phyloP scores from a whole-genome alignment of 176 grass and related monocot genomes.

The Secale cereale region DNA sequence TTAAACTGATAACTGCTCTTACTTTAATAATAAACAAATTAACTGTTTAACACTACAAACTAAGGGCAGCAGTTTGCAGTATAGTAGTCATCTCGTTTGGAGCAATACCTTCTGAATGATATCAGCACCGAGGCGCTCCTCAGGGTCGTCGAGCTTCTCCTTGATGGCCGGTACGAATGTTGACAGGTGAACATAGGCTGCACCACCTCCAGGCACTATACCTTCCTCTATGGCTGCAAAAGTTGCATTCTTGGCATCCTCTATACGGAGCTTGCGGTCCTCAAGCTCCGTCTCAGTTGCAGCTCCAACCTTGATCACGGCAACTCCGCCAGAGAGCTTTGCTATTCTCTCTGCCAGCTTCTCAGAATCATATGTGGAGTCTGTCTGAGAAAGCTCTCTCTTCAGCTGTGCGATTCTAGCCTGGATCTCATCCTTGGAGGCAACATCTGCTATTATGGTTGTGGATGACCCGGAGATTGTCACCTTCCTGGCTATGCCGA shows the following conservation, averaged over 20 bases:
- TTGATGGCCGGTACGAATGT: conserved; percentile 70
- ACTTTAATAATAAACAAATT: neutral
- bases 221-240: conserved; percentile 96
- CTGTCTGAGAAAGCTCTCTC: conserved; percentile 84
- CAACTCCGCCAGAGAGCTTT: conserved; percentile 89
- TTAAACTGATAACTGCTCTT: neutral
- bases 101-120: conserved; percentile 83
- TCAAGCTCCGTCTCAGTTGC: conserved; percentile 88
- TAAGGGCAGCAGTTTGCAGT: neutral
- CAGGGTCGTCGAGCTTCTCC: conserved; percentile 76
- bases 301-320: conserved; percentile 90
- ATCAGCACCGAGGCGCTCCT: conserved; percentile 89
- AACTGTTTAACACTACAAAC: neutral
- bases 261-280: conserved; percentile 86
- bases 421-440: conserved; percentile 85
- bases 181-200: conserved; percentile 83
- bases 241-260: conserved; percentile 94
- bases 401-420: conserved; percentile 78
- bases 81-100: neutral
- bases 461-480: conserved; percentile 62
- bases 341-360: conserved; percentile 95
- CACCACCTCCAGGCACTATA: conserved; percentile 88
- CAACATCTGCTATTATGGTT: conserved; percentile 86
- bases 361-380: conserved; percentile 79
- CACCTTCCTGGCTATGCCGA: conserved; percentile 77